Evolutionary conservation across 495 filamentous ascomycete genomes (phyloP).

Genomic region (Cetradonia linearis): DNA sequence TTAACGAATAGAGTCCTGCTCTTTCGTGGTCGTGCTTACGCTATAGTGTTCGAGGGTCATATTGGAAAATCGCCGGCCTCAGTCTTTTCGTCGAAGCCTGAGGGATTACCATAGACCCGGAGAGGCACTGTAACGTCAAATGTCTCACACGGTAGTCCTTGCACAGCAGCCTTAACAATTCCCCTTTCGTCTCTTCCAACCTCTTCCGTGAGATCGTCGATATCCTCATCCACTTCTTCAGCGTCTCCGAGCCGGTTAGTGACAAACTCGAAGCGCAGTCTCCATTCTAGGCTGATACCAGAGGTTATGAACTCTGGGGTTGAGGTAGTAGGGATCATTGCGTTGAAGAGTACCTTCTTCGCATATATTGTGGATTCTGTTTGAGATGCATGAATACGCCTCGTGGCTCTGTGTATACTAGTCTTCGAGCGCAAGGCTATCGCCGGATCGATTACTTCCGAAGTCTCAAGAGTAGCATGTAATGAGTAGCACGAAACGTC

Average conservation of each 20-base stretch:
- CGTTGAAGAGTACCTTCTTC: slow-evolving; percentile 63
- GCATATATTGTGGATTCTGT: slow-evolving; percentile 76
- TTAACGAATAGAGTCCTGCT: not conserved
- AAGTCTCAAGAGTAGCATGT: slow-evolving; percentile 63
- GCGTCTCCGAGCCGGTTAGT: slow-evolving; percentile 37
- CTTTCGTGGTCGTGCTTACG: not conserved
- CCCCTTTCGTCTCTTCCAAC: slow-evolving; percentile 63
- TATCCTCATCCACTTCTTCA: slow-evolving; percentile 29
- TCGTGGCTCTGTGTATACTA: slow-evolving; percentile 75
- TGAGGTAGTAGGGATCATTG: slow-evolving; percentile 66
- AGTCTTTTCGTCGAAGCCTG: slow-evolving; percentile 16
- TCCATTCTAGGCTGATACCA: slow-evolving; percentile 77
- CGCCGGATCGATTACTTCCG: slow-evolving; percentile 64
- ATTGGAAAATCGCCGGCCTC: slow-evolving; percentile 19
- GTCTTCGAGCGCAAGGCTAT: slow-evolving; percentile 76
- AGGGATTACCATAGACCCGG: slow-evolving; percentile 66
- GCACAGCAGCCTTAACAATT: slow-evolving; percentile 56
- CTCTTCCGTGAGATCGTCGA: slow-evolving; percentile 39
- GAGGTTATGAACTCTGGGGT: slow-evolving; percentile 86
- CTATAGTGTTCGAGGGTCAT: not conserved
- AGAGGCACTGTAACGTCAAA: slow-evolving; percentile 84
- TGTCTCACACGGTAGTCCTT: slow-evolving; percentile 70
- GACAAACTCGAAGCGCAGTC: slow-evolving; percentile 79
- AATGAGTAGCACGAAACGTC: slow-evolving; percentile 72
- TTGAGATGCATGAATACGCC: slow-evolving; percentile 61